Evolutionary conservation across 2,329 filamentous ascomycete species (phyloP), one percentile per base, ranked within the genome.

Genomic region (Ceratocystis destructans): DNA sequence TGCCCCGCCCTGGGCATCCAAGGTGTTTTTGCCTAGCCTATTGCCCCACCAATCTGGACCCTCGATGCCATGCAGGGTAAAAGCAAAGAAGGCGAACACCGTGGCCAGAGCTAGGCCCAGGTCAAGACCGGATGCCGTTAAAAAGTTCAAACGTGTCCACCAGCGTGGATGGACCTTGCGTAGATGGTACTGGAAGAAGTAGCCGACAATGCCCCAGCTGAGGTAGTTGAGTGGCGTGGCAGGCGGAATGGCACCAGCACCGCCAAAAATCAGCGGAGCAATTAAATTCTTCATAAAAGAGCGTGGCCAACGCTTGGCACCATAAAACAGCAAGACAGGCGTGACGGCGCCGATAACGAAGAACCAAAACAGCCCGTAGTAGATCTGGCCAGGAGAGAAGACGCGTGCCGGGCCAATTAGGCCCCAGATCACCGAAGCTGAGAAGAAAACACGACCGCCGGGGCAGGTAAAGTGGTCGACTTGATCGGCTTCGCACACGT

Each of bases 191-290:
- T 90, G 87, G 78, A 90, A 90, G 41, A 87, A 69, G 70, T 83
- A 84, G 37, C 87, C 88, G 2, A 90, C 84, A 66, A 87, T 76
- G 20, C 84, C 86, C 87, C 87, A 90, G n/a, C 82, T 80, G 44
- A 88, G 81, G 72, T 89, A 90, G 75, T 88, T 89, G 67, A 90
- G 80, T 0, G 87, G 87, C 0, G 87, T 88, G 2, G 88, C 87
- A 0, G 84, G 84, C 1, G 83, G 84, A 70, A 87, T 85, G 44
- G 76, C 69, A 0, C 79, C 80, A 5, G 81, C 79, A 25, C 83
- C 83, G 67, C 83, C 84, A 71, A 86, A 85, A 70, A 87, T 83
- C 68, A 87, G 75, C 1, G 84, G 84, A 3, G 83, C 80, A 77
- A 86, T 86, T 64, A 85, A 76, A 73, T 79, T 81, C 66, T 77